Percentiles rank a stretch among this genome's conserved stretches.
phyloP scores from a whole-genome alignment of 148 eudicot species.

The Rhododendron mucronatum region DNA sequence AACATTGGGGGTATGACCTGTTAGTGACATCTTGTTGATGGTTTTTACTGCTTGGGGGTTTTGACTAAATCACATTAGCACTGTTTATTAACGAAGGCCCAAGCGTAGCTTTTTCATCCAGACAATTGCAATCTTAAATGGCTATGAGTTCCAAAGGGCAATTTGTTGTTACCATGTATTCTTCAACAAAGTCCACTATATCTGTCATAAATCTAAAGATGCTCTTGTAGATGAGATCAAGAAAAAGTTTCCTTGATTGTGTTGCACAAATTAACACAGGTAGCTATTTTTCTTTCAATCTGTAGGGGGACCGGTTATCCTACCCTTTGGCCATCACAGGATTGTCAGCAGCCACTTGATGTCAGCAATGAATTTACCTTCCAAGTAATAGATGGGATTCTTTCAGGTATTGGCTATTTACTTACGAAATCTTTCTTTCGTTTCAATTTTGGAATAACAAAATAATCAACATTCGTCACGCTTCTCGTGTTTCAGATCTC shows the following conservation, averaged over 20 bases:
- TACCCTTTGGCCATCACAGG: constrained; percentile 67
- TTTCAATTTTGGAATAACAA: neutral
- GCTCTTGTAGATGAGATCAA: neutral
- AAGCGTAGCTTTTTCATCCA: neutral
- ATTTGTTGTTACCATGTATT: neutral
- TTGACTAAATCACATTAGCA: neutral
- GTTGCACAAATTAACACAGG: neutral
- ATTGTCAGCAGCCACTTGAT: constrained; percentile 87
- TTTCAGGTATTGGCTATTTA: constrained; percentile 49
- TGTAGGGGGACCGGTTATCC: constrained; percentile 84
- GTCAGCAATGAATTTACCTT: constrained; percentile 92
- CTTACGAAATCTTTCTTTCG: neutral
- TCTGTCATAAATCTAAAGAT: neutral
- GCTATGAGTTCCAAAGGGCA: neutral
- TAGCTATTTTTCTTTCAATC: neutral
- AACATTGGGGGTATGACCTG: neutral
- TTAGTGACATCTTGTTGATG: neutral
- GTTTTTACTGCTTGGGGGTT: neutral
- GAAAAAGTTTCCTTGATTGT: neutral
- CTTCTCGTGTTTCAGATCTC: constrained; percentile 62
- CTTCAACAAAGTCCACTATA: neutral
- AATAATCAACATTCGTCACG: neutral
- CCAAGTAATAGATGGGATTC: constrained; percentile 75
- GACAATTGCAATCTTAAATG: neutral
- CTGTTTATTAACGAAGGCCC: neutral